Evolutionary conservation across 2,329 filamentous ascomycete species (phyloP), one percentile per base, ranked within the genome.

Genomic region (Neofusicoccum sp.): DNA sequence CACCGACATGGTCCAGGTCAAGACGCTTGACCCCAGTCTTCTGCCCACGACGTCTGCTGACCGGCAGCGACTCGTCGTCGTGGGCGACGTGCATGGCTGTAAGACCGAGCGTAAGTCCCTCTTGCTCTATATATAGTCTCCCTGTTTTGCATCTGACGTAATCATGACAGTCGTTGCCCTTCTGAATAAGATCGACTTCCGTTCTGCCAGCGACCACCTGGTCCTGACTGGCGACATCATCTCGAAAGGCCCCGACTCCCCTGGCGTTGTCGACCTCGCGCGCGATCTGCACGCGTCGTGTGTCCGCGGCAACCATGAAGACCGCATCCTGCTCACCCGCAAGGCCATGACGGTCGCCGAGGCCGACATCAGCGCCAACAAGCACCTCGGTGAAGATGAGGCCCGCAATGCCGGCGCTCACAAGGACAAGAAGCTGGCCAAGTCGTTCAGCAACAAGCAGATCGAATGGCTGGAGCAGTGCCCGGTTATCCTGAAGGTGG

Each of bases 1-100:
- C 65, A 76, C 79, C 50, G 79, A 79, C 64, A 76, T 87, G 69
- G 76, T 82, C 9, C 80, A 82, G 48, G 70, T 87, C 56, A 77
- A 77, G 67, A 77, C 78, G 12, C 68, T 88, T 66, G 80, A 85
- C 67, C 68, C 77, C 31, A 67, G 73, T 3, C 71, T 83, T 54
- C 66, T 85, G 11, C 84, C 84, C 9, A 73, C 77, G 34, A 62
- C 67, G 28, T 28, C 37, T 5, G 67, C 70, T 6, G 73, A 72
- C 45, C 75, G 78, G 28, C 86, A 84, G 61, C 82, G 93, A 16
- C 79, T 99, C 29, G 81, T 98, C 37, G 82, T 98, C 65, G 82
- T 98, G 37, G 94, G 95, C 61, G 95, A 99, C 78, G 92, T 98
- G 12, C 94, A 98, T 78, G 95, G 95, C 54, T 95, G 95, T 80